These are phyloP conservation scores for Hydrangea macrophylla DNA, from an alignment of 148 eudicot species.

Conservation along the genomic window DNA sequence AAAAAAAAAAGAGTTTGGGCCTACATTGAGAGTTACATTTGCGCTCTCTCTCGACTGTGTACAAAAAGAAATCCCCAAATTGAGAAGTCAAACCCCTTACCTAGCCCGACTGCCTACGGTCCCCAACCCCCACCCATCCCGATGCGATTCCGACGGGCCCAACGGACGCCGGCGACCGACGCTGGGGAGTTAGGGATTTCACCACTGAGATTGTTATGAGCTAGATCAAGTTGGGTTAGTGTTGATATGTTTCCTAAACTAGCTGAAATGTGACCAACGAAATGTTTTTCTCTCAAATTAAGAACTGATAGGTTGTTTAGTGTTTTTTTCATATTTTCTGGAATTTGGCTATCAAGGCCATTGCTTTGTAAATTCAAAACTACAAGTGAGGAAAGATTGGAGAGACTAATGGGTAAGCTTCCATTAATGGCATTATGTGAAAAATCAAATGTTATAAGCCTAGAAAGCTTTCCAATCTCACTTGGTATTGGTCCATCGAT, in stretches of 20 bases:
- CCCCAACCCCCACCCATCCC: too few species aligned
- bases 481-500: constrained; percentile 32
- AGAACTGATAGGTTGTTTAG: constrained; percentile 46
- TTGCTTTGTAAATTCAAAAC: constrained; percentile 41
- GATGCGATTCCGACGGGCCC: too few species aligned
- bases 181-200: constrained; percentile 55
- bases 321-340: constrained; percentile 26
- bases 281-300: constrained; percentile 45
- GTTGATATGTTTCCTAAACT: constrained; percentile 42
- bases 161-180: too few species aligned
- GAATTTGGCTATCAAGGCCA: constrained; percentile 30
- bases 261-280: constrained; percentile 46
- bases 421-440: constrained; percentile 60
- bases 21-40: too few species aligned
- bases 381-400: constrained; percentile 40
- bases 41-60: too few species aligned
- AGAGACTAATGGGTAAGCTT: constrained; percentile 45
- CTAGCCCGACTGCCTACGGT: too few species aligned
- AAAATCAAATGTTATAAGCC: constrained; percentile 47
- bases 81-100: too few species aligned
- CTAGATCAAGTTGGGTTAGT: constrained; percentile 52
- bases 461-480: constrained; percentile 46
- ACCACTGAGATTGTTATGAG: constrained; percentile 59
- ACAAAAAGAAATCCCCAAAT: too few species aligned
- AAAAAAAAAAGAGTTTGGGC: too few species aligned